phyloP scores from a whole-genome alignment of 1,284 basidiomycete genomes.

The Apiotrichum gracile region DNA sequence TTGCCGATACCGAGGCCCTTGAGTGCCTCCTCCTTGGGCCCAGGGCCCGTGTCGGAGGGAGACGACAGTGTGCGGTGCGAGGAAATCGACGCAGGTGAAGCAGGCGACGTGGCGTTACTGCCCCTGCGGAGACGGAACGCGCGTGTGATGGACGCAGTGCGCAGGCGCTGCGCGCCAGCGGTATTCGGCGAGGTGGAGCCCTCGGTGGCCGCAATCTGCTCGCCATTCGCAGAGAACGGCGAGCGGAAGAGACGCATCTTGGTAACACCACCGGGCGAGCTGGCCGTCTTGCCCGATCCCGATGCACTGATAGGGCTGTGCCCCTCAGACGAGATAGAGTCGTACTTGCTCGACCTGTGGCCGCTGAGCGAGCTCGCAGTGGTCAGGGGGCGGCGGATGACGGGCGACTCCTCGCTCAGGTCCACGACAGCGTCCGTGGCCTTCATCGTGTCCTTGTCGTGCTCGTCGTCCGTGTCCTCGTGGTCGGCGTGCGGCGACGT shows the following conservation, averaged over 20 bases:
- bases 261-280: too few relatives aligned
- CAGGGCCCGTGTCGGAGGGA: too few relatives aligned
- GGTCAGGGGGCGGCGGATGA: not conserved
- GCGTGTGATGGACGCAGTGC: conserved; percentile 3
- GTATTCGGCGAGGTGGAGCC: too few relatives aligned
- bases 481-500: not conserved
- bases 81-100: not conserved
- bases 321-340: not conserved
- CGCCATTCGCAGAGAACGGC: too few relatives aligned
- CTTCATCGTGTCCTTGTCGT: too few relatives aligned
- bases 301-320: not conserved
- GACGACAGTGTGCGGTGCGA: not conserved
- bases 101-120: conserved; percentile 3
- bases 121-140: conserved; percentile 11
- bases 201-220: too few relatives aligned
- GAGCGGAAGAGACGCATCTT: conserved; percentile 13
- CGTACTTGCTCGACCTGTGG: not conserved
- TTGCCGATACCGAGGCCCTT: conserved; percentile 10
- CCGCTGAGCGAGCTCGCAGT: not conserved
- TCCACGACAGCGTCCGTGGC: not conserved
- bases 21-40: conserved; percentile 8
- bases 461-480: too few relatives aligned
- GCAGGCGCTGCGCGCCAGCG: not conserved
- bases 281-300: not conserved
- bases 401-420: not conserved